These are phyloP conservation scores for Phaseolus coccineus DNA, from an alignment of 331 rosid species.

Conservation along the genomic window DNA sequence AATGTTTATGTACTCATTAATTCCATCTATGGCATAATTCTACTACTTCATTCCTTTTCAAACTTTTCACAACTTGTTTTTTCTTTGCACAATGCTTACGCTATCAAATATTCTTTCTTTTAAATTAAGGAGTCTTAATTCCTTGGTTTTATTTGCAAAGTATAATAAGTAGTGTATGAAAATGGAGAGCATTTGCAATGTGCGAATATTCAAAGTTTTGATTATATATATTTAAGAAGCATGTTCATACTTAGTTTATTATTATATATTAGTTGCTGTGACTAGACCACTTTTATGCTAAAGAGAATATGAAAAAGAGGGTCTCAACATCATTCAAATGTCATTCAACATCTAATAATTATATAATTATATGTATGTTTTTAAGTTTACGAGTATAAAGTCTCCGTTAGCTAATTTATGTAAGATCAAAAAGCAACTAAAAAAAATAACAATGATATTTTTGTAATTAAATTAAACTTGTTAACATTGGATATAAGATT, in stretches of 20 bases:
- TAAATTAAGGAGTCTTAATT: background rate
- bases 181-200: background rate
- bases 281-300: background rate
- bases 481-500: too few species aligned
- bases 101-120: constrained; percentile 48
- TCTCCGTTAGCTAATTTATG: too few species aligned
- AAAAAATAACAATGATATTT: too few species aligned
- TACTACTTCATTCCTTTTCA: background rate
- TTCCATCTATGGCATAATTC: constrained; percentile 20
- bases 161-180: too few species aligned
- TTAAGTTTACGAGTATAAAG: too few species aligned
- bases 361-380: background rate
- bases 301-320: background rate
- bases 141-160: background rate
- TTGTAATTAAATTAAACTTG: too few species aligned
- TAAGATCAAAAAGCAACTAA: too few species aligned
- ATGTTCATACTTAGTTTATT: background rate
- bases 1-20: constrained; percentile 29
- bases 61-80: constrained; percentile 34
- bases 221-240: background rate
- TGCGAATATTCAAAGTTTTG: too few species aligned
- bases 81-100: constrained; percentile 51
- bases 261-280: background rate
- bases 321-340: background rate
- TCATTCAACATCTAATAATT: background rate